phyloP scores from a whole-genome alignment of 2,329 filamentous ascomycete genomes.

The Penicillium sp. region DNA sequence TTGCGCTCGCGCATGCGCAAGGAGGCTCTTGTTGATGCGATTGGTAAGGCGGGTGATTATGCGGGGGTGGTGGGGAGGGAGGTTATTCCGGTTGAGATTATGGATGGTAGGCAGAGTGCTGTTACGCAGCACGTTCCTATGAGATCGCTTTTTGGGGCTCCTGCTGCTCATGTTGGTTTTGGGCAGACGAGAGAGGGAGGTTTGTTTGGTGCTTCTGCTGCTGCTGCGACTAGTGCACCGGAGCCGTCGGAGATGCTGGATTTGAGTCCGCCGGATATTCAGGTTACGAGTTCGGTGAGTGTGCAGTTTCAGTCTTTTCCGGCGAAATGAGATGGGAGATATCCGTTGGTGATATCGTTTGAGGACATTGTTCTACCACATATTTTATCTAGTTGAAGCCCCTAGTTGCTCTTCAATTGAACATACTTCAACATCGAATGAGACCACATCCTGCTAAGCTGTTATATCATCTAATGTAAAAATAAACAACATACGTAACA shows the following conservation, averaged over 20 bases:
- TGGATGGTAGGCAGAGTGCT: slow-evolving; percentile 2
- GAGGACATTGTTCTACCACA: background rate
- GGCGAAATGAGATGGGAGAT: background rate
- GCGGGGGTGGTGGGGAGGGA: slow-evolving; percentile 29
- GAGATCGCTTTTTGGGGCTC: background rate
- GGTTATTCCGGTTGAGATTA: slow-evolving; percentile 26
- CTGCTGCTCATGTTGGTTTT: background rate
- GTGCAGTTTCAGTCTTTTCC: background rate
- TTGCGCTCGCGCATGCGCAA: slow-evolving; percentile 31
- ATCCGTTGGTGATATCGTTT: background rate
- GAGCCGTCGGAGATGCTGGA: background rate
- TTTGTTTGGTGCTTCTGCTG: background rate
- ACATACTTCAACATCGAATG: background rate
- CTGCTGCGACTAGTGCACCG: background rate
- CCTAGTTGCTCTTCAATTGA: background rate
- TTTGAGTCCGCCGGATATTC: slow-evolving; percentile 4
- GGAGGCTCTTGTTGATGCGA: slow-evolving; percentile 33
- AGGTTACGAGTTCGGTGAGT: background rate
- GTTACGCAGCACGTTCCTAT: background rate
- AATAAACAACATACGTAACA: background rate
- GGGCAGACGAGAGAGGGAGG: background rate
- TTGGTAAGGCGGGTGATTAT: slow-evolving; percentile 34
- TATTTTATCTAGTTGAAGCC: background rate
- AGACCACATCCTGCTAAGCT: background rate
- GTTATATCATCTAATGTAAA: background rate